phyloP scores from a whole-genome alignment of 106 monocot species.

The Ottelia alismoides region DNA sequence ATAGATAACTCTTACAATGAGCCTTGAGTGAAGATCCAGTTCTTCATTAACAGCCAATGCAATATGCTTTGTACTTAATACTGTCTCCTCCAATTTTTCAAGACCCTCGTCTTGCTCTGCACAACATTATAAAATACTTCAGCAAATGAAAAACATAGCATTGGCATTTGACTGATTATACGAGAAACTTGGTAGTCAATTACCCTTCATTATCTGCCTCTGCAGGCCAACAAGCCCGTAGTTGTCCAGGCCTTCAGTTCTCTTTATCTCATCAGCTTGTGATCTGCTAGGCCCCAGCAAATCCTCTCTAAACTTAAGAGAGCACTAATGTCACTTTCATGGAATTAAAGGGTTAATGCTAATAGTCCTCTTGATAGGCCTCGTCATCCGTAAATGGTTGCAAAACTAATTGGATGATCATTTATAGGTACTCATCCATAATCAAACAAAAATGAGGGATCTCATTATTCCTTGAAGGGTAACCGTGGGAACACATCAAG shows the following conservation, averaged over 20 bases:
- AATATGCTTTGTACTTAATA: constrained; percentile 82
- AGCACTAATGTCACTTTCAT: not conserved
- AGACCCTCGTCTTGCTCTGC: constrained; percentile 85
- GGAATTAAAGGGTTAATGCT: not conserved
- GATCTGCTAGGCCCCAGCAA: constrained; percentile 39
- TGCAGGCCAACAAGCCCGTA: constrained; percentile 56
- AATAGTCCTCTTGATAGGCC: too few relatives aligned
- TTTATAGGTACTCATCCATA: too few relatives aligned
- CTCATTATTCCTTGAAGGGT: too few relatives aligned
- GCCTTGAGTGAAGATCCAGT: constrained; percentile 59
- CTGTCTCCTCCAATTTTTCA: constrained; percentile 64
- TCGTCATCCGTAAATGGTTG: too few relatives aligned
- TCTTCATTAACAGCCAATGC: constrained; percentile 79
- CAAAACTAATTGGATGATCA: too few relatives aligned
- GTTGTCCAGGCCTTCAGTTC: constrained; percentile 50
- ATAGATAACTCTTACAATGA: constrained; percentile 37
- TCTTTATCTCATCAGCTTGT: constrained; percentile 41
- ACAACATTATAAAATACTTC: not conserved
- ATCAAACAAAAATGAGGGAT: too few relatives aligned
- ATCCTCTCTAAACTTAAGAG: constrained; percentile 32
- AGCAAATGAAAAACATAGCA: too few relatives aligned
- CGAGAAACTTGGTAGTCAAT: not conserved
- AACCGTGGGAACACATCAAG: too few relatives aligned
- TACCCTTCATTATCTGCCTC: constrained; percentile 40
- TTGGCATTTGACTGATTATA: not conserved